Conservation (phyloP, 2,329 filamentous ascomycete genomes). For the Fusarium tupiense region DNA sequence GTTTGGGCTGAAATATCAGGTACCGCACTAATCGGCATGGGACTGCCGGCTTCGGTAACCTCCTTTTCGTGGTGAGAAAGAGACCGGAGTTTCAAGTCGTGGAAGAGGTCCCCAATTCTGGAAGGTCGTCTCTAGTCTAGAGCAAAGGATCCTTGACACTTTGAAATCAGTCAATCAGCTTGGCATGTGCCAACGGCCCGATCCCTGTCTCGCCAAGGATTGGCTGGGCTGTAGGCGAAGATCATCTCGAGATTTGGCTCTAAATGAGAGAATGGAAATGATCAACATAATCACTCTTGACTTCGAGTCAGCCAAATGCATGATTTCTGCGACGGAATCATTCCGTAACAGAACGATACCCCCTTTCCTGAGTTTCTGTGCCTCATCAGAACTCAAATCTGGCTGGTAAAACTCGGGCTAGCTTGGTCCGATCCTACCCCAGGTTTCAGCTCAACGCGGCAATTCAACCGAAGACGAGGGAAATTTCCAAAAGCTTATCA, state of each 20-base stretch:
- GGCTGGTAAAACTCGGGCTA: neutral
- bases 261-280: neutral
- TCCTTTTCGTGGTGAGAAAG: neutral
- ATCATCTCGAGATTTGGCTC: neutral
- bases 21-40: neutral
- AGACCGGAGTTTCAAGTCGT: conserved; percentile 7
- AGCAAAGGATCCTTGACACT: neutral
- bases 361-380: neutral
- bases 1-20: neutral
- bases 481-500: neutral
- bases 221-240: neutral
- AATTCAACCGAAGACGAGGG: neutral
- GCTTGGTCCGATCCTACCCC: neutral
- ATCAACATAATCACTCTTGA: neutral
- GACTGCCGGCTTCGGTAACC: neutral
- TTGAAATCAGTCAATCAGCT: neutral
- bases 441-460: conserved; percentile 5
- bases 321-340: neutral
- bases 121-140: conserved; percentile 7
- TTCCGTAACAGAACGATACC: neutral
- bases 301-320: neutral
- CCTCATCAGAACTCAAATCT: neutral
- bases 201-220: neutral
- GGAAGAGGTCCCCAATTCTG: conserved; percentile 3
- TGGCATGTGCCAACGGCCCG: conserved; percentile 16